A percentile compares a stretch with the other conserved stretches of the same genome.
Evolutionary conservation across 1,284 basidiomycete genomes (phyloP).

Genomic region (Sporisorium scitamineum): DNA sequence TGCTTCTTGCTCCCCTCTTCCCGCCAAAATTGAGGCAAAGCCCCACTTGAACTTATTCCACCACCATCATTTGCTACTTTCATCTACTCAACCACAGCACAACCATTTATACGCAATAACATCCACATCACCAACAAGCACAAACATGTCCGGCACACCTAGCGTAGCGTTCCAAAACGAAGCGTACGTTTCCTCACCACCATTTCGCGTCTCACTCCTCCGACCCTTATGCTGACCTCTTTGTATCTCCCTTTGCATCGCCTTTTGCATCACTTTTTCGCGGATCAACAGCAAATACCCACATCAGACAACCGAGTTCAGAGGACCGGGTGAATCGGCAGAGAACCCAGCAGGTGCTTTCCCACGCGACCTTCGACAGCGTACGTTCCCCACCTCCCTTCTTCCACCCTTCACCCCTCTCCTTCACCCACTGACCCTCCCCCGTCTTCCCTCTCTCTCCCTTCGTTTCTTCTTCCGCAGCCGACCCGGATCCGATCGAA

Average conservation of each 20-base stretch:
- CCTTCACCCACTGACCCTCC: not conserved
- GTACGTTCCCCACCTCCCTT: slow-evolving; percentile 19
- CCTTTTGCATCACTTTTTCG: no score
- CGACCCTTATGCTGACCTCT: not conserved
- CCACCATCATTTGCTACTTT: not conserved
- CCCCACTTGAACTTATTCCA: not conserved
- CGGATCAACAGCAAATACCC: slow-evolving; percentile 52
- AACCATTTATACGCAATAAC: not conserved
- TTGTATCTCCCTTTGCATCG: not conserved
- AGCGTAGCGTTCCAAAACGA: slow-evolving; percentile 56
- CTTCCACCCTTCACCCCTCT: not conserved
- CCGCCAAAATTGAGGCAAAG: no score
- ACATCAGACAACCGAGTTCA: slow-evolving; percentile 35
- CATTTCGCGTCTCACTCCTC: not conserved
- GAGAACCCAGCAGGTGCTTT: slow-evolving; percentile 55
- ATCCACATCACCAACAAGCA: not conserved
- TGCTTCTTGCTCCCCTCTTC: no score
- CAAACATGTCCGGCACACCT: slow-evolving; percentile 28
- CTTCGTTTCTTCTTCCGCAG: not conserved
- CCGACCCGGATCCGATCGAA: slow-evolving; percentile 39
- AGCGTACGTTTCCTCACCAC: slow-evolving; percentile 24
- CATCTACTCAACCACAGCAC: not conserved
- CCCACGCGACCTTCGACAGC: slow-evolving; percentile 36
- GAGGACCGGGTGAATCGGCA: slow-evolving; percentile 39
- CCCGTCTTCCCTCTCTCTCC: not conserved